Percentiles rank a stretch among this genome's conserved stretches.
These are phyloP conservation scores for Cetradonia linearis DNA, from an alignment of 495 filamentous ascomycete species.

Conservation along the genomic window DNA sequence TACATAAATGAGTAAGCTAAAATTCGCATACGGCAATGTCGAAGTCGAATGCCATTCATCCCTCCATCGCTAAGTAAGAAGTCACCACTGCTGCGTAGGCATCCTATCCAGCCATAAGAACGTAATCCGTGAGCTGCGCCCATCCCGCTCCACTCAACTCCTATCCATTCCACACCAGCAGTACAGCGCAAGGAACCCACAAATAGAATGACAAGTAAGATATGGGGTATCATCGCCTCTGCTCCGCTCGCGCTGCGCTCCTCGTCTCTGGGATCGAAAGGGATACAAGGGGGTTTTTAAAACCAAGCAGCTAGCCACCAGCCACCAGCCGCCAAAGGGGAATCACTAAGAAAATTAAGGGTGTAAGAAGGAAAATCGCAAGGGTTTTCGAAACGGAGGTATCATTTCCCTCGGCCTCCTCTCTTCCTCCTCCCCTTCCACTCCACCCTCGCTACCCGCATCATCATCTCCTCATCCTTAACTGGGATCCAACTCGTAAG, in stretches of 20 bases:
- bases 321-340: background rate
- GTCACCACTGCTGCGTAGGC: background rate
- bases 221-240: no score
- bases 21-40: background rate
- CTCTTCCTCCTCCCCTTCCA: constrained; percentile 63
- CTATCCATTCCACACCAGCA: no score
- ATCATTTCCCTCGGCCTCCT: no score
- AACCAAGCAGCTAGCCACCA: no score
- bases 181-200: no score
- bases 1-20: background rate
- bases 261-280: no score
- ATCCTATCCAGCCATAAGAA: background rate
- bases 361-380: no score
- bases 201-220: no score
- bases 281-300: no score
- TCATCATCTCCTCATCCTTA: constrained; percentile 86
- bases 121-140: background rate
- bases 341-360: background rate
- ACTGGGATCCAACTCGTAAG: constrained; percentile 94
- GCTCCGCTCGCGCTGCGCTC: no score
- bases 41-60: background rate
- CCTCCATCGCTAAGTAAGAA: background rate
- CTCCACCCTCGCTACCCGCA: constrained; percentile 87
- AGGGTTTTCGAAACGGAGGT: no score
- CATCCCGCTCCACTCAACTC: no score